Percentiles rank a stretch among this genome's conserved stretches.
These are phyloP conservation scores for Gynochthodes officinalis DNA, from an alignment of 257 asterid species.

Conservation along the genomic window DNA sequence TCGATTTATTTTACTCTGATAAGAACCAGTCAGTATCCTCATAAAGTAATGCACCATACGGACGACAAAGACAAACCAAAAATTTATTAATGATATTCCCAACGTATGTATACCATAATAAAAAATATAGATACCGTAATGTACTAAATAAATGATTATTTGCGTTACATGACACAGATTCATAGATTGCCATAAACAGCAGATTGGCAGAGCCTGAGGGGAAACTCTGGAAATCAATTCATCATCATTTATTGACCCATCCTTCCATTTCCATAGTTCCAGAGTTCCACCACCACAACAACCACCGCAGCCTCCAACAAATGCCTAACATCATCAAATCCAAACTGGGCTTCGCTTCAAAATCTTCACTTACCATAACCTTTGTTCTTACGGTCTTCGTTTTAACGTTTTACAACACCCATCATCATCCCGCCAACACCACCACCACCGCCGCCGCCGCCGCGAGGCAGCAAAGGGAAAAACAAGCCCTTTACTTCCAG, in stretches of 20 bases:
- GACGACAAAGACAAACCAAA: no score
- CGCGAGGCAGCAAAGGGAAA: constrained; percentile 2
- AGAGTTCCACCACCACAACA: constrained; percentile 8
- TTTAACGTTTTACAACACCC: constrained; percentile 32
- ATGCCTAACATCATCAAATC: constrained; percentile 11
- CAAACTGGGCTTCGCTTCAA: constrained; percentile 31
- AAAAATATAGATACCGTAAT: no score
- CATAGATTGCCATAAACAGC: no score
- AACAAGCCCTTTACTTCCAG: constrained; percentile 25
- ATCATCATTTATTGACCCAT: neutral
- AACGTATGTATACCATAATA: no score
- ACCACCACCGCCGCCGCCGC: constrained; percentile 20
- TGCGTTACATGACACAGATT: no score
- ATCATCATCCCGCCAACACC: constrained; percentile 41
- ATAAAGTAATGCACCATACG: no score
- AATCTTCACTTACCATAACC: constrained; percentile 44
- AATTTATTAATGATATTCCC: no score
- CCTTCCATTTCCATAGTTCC: no score
- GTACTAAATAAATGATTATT: no score
- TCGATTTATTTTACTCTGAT: no score
- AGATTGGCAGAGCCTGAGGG: neutral
- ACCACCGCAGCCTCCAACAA: neutral
- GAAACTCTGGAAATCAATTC: neutral
- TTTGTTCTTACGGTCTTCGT: constrained; percentile 33
- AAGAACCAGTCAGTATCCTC: no score